phyloP scores from a whole-genome alignment of 2,329 filamentous ascomycete species.

The Fusarium humuli region DNA sequence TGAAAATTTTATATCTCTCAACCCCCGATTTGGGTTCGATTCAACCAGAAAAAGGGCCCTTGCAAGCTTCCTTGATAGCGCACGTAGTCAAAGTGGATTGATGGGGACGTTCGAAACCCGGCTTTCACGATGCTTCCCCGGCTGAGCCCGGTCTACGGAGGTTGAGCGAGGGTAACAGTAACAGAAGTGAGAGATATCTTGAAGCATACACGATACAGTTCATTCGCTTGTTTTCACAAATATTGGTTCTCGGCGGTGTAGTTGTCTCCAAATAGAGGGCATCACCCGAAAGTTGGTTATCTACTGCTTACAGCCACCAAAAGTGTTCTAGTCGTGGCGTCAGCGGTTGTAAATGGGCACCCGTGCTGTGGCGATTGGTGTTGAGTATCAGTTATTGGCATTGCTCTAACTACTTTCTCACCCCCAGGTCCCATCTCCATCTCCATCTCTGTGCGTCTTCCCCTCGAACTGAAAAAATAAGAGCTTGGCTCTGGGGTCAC shows the following conservation, averaged over 20 bases:
- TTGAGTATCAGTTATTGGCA: conserved; percentile 3
- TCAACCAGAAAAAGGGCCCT: not conserved
- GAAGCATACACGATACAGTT: conserved; percentile 18
- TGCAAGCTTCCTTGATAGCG: conserved; percentile 30
- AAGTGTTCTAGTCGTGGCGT: conserved; percentile 4
- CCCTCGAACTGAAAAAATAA: not conserved
- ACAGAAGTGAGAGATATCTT: conserved; percentile 15
- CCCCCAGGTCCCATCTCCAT: not conserved
- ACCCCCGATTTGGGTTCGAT: conserved; percentile 30
- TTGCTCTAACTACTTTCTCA: not conserved
- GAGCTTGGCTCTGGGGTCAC: conserved; percentile 27
- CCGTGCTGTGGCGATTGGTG: conserved; percentile 40
- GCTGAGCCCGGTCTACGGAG: conserved; percentile 16
- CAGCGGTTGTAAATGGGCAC: conserved; percentile 7
- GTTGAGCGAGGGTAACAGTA: conserved; percentile 22
- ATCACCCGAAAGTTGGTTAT: conserved; percentile 5
- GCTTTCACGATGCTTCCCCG: conserved; percentile 29
- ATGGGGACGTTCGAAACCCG: conserved; percentile 22
- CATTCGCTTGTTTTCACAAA: conserved; percentile 6
- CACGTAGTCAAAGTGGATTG: conserved; percentile 28
- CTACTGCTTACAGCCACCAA: not conserved
- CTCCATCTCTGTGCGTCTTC: not conserved
- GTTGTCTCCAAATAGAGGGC: not conserved
- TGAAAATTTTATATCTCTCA: conserved; percentile 16
- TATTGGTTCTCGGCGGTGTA: conserved; percentile 16